Evolutionary conservation across 2,329 filamentous ascomycete species (phyloP).

Genomic region (Lizonia empirigonia): DNA sequence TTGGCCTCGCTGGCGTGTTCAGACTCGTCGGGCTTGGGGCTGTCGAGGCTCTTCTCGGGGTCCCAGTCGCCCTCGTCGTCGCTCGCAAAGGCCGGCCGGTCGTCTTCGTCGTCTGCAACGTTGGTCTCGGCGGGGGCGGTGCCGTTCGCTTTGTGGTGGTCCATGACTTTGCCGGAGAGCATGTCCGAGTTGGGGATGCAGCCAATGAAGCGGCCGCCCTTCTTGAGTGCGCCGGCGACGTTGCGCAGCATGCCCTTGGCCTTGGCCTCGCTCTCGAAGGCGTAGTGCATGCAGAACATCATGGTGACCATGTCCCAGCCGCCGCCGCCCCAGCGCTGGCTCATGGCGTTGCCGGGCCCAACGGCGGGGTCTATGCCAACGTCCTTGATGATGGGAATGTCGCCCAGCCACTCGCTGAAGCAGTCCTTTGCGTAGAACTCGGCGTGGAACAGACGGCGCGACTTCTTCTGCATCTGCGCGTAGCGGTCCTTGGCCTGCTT

Average conservation of each 20-base stretch:
- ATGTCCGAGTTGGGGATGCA: slow-evolving; percentile 97
- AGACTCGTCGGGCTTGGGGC: slow-evolving; percentile 42
- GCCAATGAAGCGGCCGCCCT: slow-evolving; percentile 91
- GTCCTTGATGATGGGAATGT: slow-evolving; percentile 79
- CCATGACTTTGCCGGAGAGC: slow-evolving; percentile 76
- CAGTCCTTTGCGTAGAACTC: slow-evolving; percentile 93
- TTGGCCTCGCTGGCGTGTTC: slow-evolving; percentile 43
- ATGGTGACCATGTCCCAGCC: slow-evolving; percentile 93
- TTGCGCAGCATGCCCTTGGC: slow-evolving; percentile 92
- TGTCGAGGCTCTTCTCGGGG: slow-evolving; percentile 52
- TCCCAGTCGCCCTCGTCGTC: slow-evolving; percentile 53
- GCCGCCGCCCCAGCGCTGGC: slow-evolving; percentile 71
- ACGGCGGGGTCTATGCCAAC: slow-evolving; percentile 83
- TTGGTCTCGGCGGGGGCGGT: slow-evolving; percentile 47
- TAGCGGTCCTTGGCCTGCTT: slow-evolving; percentile 88
- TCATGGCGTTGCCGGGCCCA: slow-evolving; percentile 64
- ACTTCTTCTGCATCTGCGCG: slow-evolving; percentile 68
- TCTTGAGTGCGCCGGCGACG: slow-evolving; percentile 86
- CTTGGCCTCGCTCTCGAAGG: slow-evolving; percentile 90
- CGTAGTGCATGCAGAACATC: slow-evolving; percentile 99
- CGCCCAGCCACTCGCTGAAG: slow-evolving; percentile 81
- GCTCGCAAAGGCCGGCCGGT: slow-evolving; percentile 44
- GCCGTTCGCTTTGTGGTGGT: slow-evolving; percentile 67
- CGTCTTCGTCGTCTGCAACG: slow-evolving; percentile 33
- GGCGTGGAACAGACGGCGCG: slow-evolving; percentile 73